Base-by-base conservation (phyloP, 2,329 filamentous ascomycete genomes). In the Exophiala viscosa region DNA sequence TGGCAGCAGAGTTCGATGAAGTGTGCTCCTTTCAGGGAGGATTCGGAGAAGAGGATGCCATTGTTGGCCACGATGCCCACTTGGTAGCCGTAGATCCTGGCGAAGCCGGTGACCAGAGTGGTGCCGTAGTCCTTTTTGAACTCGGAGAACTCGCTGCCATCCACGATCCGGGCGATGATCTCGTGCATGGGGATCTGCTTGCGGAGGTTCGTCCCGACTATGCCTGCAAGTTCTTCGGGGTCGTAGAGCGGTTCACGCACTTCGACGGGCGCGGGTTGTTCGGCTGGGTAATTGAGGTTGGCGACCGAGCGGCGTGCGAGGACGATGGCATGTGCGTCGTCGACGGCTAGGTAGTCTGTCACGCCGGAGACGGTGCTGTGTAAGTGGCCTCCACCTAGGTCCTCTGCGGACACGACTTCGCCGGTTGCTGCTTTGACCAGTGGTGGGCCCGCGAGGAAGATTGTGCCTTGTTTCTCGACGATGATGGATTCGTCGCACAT, bases 401-500 rank as follows among this genome's bases (percentile, higher is more conserved):
- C 90, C 70, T 99, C 92, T 6, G 89, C 88, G 39, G 83, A 89
- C 50, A 97, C 90, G 28, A 88, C 85, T 71, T 99, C 92, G 10
- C 92, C 93, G 0, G 93, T 99, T 9, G 92, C 92, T 7, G 93
- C 93, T 73, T 96, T 96, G 58, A 99, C 93, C 1, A 99, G 78
- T 0, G 93, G 92, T 14, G 92, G 92, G 0, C 92, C 93, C 1
- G 92, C 92, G 1, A 99, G 82, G 76, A 97, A 99, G 67, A 99
- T 96, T 62, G 95, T 91, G n/a, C 92, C 92, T 69, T 96, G 91
- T 47, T 91, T 87, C 66, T 90, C 84, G 35, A 97, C 93, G 60
- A 99, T 97, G 70, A 99, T 96, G 67, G 84, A 90, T 77, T 97
- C 93, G 68, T 97, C 93, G 55, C 88, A 92, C 92, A 99, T 97